Percentiles rank a stretch among this genome's conserved stretches.
Evolutionary conservation across 2,329 filamentous ascomycete genomes (phyloP).

Genomic region (Lecanicillium sp.): DNA sequence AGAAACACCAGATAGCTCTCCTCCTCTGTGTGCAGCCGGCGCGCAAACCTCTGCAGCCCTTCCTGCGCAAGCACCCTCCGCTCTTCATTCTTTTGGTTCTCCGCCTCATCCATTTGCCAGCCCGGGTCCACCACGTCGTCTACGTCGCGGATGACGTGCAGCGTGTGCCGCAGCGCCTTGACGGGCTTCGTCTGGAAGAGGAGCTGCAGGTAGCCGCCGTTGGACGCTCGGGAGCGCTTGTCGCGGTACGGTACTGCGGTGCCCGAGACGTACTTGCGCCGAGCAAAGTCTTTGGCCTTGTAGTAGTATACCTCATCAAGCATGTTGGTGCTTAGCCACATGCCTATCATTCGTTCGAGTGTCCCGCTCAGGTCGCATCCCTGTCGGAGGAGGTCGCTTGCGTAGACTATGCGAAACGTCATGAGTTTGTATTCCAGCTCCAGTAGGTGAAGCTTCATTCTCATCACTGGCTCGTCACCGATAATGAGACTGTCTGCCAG

Average conservation of each 20-base stretch:
- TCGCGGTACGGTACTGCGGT: conserved; percentile 11
- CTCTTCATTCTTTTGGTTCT: conserved; percentile 15
- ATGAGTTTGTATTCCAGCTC: conserved; percentile 21
- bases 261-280: conserved; percentile 9
- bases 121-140: conserved; percentile 19
- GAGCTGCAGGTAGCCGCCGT: conserved; percentile 13
- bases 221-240: conserved; percentile 13
- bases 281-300: conserved; percentile 20
- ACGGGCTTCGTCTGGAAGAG: conserved; percentile 14
- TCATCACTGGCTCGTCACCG: conserved; percentile 17
- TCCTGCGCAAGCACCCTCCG: conserved; percentile 13
- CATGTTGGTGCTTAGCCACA: conserved; percentile 21
- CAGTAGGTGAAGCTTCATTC: conserved; percentile 18
- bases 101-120: conserved; percentile 15
- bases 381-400: conserved; percentile 16
- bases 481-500: conserved; percentile 14
- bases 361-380: conserved; percentile 14
- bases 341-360: conserved; percentile 17
- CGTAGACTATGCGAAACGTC: conserved; percentile 19
- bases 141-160: conserved; percentile 19
- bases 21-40: conserved; percentile 12
- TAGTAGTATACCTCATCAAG: conserved; percentile 20
- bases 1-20: conserved; percentile 18
- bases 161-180: conserved; percentile 14
- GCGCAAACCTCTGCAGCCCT: conserved; percentile 14